A percentile compares a stretch with the other conserved stretches of the same genome.
These are phyloP conservation scores for Ophiostoma novo-ulmi DNA, from an alignment of 2,329 filamentous ascomycete species.

Conservation along the genomic window DNA sequence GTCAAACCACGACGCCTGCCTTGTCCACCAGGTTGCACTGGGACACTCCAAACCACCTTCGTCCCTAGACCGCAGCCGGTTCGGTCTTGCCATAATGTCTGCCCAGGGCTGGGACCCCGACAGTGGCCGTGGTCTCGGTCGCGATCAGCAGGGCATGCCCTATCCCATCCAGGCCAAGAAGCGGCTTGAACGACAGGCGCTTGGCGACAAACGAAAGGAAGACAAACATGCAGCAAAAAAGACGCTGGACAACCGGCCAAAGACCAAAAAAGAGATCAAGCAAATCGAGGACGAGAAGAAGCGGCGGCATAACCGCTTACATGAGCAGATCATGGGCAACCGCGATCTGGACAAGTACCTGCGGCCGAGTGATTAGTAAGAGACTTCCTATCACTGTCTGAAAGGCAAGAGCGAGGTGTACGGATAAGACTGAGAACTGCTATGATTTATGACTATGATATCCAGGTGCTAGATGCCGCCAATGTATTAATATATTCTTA, in stretches of 20 bases:
- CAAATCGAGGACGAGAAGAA: constrained; percentile 55
- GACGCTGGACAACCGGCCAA: constrained; percentile 36
- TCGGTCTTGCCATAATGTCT: constrained; percentile 62
- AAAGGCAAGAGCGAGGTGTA: background rate
- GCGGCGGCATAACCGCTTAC: constrained; percentile 58
- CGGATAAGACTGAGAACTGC: background rate
- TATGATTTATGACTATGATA: constrained; percentile 1
- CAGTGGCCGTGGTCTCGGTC: constrained; percentile 65
- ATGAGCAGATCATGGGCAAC: constrained; percentile 66
- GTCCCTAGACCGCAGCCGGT: constrained; percentile 62
- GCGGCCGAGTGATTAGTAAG: background rate
- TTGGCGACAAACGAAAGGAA: constrained; percentile 48
- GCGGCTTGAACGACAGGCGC: constrained; percentile 70
- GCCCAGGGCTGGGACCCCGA: constrained; percentile 72
- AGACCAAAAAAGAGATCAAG: constrained; percentile 41
- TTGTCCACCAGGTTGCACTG: constrained; percentile 67
- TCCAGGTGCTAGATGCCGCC: background rate
- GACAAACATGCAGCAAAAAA: constrained; percentile 30
- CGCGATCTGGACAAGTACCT: constrained; percentile 74
- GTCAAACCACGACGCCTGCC: constrained; percentile 51
- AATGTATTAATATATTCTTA: background rate
- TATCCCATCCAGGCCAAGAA: constrained; percentile 66
- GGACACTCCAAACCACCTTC: constrained; percentile 68
- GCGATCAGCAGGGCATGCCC: constrained; percentile 63
- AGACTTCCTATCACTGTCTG: too few relatives aligned